These are phyloP conservation scores for Blastobotrys illinoisensis DNA, from an alignment of 1,139 yeast species.

Conservation along the genomic window DNA sequence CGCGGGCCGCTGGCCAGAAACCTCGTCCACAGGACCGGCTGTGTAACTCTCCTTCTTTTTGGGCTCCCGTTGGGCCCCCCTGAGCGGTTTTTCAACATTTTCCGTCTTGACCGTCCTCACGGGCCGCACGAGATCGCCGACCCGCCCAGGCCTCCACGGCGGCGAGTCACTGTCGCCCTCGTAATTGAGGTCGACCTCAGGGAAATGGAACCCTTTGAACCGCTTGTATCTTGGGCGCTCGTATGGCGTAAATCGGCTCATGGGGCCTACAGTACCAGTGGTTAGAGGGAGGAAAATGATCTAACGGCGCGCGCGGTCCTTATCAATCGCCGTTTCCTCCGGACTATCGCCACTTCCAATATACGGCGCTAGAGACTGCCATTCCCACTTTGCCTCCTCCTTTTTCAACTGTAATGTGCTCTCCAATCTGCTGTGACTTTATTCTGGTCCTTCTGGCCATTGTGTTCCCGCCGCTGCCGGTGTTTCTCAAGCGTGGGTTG, in stretches of 20 bases:
- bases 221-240: background rate
- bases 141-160: background rate
- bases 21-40: conserved; percentile 32
- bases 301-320: background rate
- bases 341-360: background rate
- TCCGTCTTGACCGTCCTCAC: background rate
- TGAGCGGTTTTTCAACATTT: background rate
- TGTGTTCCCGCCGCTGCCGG: conserved; percentile 79
- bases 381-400: background rate
- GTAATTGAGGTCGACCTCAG: conserved; percentile 4
- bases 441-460: conserved; percentile 73
- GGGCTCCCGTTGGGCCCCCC: background rate
- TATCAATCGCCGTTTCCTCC: background rate
- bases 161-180: conserved; percentile 4
- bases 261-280: background rate
- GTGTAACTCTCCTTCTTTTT: conserved; percentile 9
- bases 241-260: background rate
- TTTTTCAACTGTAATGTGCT: conserved; percentile 4
- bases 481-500: conserved; percentile 68
- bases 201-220: background rate
- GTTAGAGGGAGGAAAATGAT: background rate
- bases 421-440: conserved; percentile 48
- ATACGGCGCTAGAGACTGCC: background rate
- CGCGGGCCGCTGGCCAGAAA: conserved; percentile 40
- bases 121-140: background rate